These are phyloP conservation scores for Tephrocybe sp. DNA, from an alignment of 768 basidiomycete genomes.

Conservation along the genomic window DNA sequence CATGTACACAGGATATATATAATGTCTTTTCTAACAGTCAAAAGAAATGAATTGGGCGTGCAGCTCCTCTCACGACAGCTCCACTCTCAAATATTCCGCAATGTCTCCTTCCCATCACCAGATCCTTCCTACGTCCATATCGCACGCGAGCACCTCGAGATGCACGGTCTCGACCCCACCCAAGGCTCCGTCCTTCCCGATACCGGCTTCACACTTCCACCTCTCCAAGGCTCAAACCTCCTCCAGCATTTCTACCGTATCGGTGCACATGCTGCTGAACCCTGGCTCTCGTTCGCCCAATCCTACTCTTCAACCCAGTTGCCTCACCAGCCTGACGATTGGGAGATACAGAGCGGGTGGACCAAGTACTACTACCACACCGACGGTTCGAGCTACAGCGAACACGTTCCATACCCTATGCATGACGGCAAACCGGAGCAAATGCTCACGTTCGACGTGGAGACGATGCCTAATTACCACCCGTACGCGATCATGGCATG, in stretches of 20 bases:
- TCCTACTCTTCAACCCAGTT: slow-evolving; percentile 50
- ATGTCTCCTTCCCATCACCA: slow-evolving; percentile 63
- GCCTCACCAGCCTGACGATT: slow-evolving; percentile 56
- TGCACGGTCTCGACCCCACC: slow-evolving; percentile 78
- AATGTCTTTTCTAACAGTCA: slow-evolving; percentile 36
- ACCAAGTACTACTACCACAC: slow-evolving; percentile 72
- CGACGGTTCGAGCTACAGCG: slow-evolving; percentile 78
- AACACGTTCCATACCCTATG: slow-evolving; percentile 67
- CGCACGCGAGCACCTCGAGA: slow-evolving; percentile 75
- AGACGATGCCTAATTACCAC: slow-evolving; percentile 84
- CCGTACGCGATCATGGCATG: slow-evolving; percentile 87
- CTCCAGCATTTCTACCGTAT: slow-evolving; percentile 89
- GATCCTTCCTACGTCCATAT: slow-evolving; percentile 66
- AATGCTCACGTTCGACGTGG: slow-evolving; percentile 90
- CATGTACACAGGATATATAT: background rate
- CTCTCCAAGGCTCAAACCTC: slow-evolving; percentile 76
- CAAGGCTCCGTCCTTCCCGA: slow-evolving; percentile 83
- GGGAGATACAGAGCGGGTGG: slow-evolving; percentile 76
- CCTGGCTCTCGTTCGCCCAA: slow-evolving; percentile 74
- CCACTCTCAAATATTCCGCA: slow-evolving; percentile 81
- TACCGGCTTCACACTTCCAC: slow-evolving; percentile 78
- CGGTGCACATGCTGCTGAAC: slow-evolving; percentile 66
- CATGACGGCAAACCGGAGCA: slow-evolving; percentile 66
- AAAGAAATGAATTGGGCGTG: slow-evolving; percentile 89
- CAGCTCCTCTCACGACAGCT: slow-evolving; percentile 85